Evolutionary conservation across 2,329 filamentous ascomycete species (phyloP), one percentile per base, ranked within the genome.

Genomic region (Phyllosticta citrichinensis): DNA sequence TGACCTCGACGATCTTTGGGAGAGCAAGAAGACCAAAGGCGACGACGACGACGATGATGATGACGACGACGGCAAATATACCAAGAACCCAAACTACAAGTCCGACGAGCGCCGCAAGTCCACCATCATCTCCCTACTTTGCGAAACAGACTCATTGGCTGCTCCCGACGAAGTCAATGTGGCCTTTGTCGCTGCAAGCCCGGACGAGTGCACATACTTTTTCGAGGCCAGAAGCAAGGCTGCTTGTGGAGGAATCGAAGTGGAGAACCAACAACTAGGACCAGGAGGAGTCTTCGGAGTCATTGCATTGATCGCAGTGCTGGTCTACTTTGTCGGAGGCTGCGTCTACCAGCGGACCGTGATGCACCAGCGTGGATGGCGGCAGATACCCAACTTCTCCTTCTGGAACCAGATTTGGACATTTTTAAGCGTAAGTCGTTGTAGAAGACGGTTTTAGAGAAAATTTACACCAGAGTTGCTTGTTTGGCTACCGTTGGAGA

Each of bases 341-440:
- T 88, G 96, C 67, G 91, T 96, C 64, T 99, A 97, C 79, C 93
- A 97, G 75, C 85, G 94, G 63, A 95, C 91, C 33, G 92, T 99
- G 62, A 87, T 92, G 75, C 90, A 99, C 73, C 91, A 96, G 68
- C 83, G 94, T 64, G 94, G 94, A 55, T 97, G 93, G 94, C 85
- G 89, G 67, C 94, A 99, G 74, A 78, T 97, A 67, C 94, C 94
- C 58, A 97, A 99, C 76, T 97, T 94, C 77, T 86, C 84, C 67
- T 83, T 97, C 67, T 99, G 94, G 94, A 86, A 90, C 30, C 87
- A 91, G 60, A 89, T 97, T 64, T 86, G 89, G 76, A 85, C 82
- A 67, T 96, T 96, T 72, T 76, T 96, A 68, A 87, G 83, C 80
- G 93, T 94, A 83, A 79, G 83, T 60, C 19, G 20, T 27, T 51